These are phyloP conservation scores for Globomyces sp. DNA, from an alignment of 371 early-diverging fungal species.

Conservation along the genomic window DNA sequence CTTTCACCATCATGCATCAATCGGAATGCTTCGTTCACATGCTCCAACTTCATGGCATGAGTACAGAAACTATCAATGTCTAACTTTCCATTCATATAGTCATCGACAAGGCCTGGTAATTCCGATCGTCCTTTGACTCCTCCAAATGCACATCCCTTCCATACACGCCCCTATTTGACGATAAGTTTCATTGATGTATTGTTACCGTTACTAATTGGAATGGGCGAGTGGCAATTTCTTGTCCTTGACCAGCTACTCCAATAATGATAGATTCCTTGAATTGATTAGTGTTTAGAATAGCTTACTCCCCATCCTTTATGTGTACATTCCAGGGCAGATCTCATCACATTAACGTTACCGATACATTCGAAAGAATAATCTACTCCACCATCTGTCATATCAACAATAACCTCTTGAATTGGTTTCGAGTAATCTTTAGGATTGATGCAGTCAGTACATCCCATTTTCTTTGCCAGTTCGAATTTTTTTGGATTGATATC, in stretches of 20 bases:
- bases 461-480: conserved; percentile 72
- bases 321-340: conserved; percentile 85
- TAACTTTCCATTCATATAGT: conserved; percentile 77
- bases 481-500: conserved; percentile 85
- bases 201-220: conserved; percentile 90
- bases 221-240: conserved; percentile 90
- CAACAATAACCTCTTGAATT: conserved; percentile 70
- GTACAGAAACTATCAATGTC: conserved; percentile 86
- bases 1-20: conserved; percentile 68
- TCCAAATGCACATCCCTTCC: conserved; percentile 96
- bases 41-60: conserved; percentile 70
- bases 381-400: conserved; percentile 91
- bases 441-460: conserved; percentile 91
- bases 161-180: conserved; percentile 59
- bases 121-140: conserved; percentile 94
- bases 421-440: conserved; percentile 66
- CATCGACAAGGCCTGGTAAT: conserved; percentile 82
- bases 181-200: background rate
- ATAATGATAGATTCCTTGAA: conserved; percentile 56
- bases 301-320: conserved; percentile 75
- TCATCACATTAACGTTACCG: conserved; percentile 89
- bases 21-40: conserved; percentile 92
- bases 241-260: conserved; percentile 90
- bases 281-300: too few species aligned
- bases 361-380: conserved; percentile 97